Evolutionary conservation across 1,284 basidiomycete species (phyloP), one percentile per base, ranked within the genome.

Genomic region (Cryptococcus sp.): DNA sequence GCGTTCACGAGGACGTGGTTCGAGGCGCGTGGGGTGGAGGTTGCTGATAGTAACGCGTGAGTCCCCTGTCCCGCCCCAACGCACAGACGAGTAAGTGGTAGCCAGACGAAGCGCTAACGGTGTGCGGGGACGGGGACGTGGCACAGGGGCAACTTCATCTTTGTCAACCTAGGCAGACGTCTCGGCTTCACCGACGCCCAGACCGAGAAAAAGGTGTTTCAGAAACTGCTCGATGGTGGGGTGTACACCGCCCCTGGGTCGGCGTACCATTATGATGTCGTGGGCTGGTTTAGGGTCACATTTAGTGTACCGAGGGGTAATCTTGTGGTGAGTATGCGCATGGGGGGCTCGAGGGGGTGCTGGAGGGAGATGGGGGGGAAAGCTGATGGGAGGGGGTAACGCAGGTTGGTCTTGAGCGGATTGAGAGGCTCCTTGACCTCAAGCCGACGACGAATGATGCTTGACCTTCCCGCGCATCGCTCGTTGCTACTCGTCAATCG

Each of bases 61-160:
- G 70, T 52, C 6, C 23, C 21, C 20, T n/a, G 9, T 39, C n/a
- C 5, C 43, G 15, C 46, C n/a, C n/a, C n/a, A n/a, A n/a, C n/a
- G n/a, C n/a, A n/a, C 42, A 16, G 23, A 2, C 39, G 42, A 43
- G 42, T 21, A 7, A 7, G 16, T 20, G n/a, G n/a, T n/a, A n/a
- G n/a, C n/a, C n/a, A n/a, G 23, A 21, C 44, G 13, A 42, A 40
- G n/a, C 40, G 40, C 24, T 13, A 18, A 28, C 13, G 16, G 20
- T 23, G 52, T 37, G 18, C 38, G 13, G 13, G 23, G 33, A 13
- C 3, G n/a, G n/a, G n/a, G n/a, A n/a, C n/a, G n/a, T n/a, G n/a
- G n/a, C n/a, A n/a, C 43, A 72, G 70, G 1, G 76, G 76, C 15
- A 68, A 76, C 55, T 78, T 75, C 60, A 62, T 71, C 20, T 76